Conservation (phyloP, 495 filamentous ascomycete species). For the Apiosordaria backusii region DNA sequence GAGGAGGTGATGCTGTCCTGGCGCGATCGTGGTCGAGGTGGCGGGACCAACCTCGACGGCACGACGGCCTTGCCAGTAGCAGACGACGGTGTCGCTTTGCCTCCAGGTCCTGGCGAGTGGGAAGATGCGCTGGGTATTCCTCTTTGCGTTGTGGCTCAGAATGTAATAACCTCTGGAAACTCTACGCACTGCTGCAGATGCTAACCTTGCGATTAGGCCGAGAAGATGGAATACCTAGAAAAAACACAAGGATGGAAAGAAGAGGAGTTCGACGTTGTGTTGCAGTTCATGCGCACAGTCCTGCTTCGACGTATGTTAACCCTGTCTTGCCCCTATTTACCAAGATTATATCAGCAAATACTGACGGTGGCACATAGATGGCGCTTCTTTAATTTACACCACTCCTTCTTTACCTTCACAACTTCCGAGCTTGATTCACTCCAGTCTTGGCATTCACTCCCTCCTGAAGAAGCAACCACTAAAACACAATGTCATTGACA, state of each 20-base stretch:
- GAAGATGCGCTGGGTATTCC: constrained; percentile 87
- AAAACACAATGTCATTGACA: constrained; percentile 93
- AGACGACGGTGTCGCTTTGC: constrained; percentile 64
- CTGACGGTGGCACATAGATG: constrained; percentile 52
- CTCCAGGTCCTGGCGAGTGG: constrained; percentile 88
- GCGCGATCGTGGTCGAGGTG: constrained; percentile 55
- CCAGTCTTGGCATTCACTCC: constrained; percentile 85
- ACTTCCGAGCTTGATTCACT: constrained; percentile 79
- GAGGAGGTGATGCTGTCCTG: constrained; percentile 72
- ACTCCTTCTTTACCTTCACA: constrained; percentile 74
- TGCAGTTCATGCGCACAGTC: constrained; percentile 83
- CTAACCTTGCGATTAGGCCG: constrained; percentile 58
- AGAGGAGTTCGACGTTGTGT: constrained; percentile 86
- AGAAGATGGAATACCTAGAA: constrained; percentile 84
- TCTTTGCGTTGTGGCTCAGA: constrained; percentile 89
- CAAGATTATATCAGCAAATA: constrained; percentile 20
- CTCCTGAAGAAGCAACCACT: constrained; percentile 75
- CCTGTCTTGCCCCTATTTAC: constrained; percentile 1
- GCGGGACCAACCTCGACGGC: constrained; percentile 49
- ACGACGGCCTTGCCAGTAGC: constrained; percentile 41
- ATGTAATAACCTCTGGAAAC: constrained; percentile 52
- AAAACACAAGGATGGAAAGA: constrained; percentile 87
- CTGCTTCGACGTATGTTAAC: constrained; percentile 70
- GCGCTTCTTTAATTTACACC: constrained; percentile 87
- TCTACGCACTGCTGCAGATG: neutral